A percentile compares a stretch with the other conserved stretches of the same genome.
These are phyloP conservation scores for Hyaloscypha finlandica DNA, from an alignment of 495 filamentous ascomycete species.

Conservation along the genomic window DNA sequence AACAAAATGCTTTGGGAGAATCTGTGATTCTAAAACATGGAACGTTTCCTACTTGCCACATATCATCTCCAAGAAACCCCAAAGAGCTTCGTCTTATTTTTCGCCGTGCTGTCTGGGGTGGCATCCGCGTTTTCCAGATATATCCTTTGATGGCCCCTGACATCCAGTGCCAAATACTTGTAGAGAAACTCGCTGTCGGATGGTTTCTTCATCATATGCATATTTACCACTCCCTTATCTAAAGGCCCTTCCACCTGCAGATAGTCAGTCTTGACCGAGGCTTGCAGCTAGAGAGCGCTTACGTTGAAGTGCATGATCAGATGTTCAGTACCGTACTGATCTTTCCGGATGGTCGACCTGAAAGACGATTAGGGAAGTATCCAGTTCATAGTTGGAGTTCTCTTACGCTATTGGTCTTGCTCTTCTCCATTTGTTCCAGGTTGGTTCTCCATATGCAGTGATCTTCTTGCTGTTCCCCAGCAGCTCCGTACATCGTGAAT, in stretches of 20 bases:
- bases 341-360: conserved; percentile 67
- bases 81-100: conserved; percentile 60
- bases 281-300: conserved; percentile 27
- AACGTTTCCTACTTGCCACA: not conserved
- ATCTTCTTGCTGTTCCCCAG: conserved; percentile 78
- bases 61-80: conserved; percentile 64
- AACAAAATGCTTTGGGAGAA: not conserved
- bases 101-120: conserved; percentile 31
- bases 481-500: conserved; percentile 68
- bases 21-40: not conserved
- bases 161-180: conserved; percentile 77
- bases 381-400: not conserved
- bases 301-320: conserved; percentile 88
- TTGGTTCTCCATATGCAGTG: conserved; percentile 81
- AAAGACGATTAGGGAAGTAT: conserved; percentile 21
- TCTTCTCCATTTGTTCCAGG: conserved; percentile 77
- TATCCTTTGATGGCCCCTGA: conserved; percentile 58
- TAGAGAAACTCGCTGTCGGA: conserved; percentile 68
- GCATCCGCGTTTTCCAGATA: conserved; percentile 63
- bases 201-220: conserved; percentile 73
- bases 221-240: conserved; percentile 68
- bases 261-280: conserved; percentile 26
- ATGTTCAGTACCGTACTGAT: conserved; percentile 77
- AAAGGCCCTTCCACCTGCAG: conserved; percentile 78
- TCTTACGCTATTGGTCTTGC: conserved; percentile 82